Evolutionary conservation across 2,329 filamentous ascomycete genomes (phyloP).

Genomic region (Thermochaetoides dissita): DNA sequence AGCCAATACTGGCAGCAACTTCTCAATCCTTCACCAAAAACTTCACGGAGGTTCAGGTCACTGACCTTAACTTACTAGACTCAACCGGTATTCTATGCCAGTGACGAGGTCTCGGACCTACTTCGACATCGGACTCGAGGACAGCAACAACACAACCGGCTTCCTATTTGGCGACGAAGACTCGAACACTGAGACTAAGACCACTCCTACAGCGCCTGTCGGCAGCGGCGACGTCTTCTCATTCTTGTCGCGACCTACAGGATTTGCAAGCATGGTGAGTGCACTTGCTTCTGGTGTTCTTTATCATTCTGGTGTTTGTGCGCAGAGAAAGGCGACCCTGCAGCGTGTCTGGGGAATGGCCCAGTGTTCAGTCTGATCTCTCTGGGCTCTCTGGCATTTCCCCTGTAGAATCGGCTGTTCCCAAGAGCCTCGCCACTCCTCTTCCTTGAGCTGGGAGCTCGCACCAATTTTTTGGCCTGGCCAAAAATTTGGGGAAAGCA

Average conservation of each 20-base stretch:
- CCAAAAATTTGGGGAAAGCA: too few species aligned
- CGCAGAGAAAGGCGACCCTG: too few species aligned
- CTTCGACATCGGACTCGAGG: constrained; percentile 56
- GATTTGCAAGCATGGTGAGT: constrained; percentile 32
- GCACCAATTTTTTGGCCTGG: too few species aligned
- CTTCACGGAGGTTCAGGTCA: background rate
- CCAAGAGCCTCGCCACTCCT: too few species aligned
- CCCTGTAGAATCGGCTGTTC: too few species aligned
- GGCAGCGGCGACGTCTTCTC: constrained; percentile 67
- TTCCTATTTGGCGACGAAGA: constrained; percentile 80
- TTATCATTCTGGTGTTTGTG: background rate
- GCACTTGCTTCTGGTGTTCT: background rate
- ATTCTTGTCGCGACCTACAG: constrained; percentile 57
- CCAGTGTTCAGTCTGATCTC: too few species aligned
- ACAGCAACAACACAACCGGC: constrained; percentile 73
- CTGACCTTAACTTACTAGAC: constrained; percentile 32
- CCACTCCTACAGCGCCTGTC: constrained; percentile 50
- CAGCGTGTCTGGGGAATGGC: too few species aligned
- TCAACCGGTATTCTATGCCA: constrained; percentile 90
- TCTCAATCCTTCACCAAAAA: too few species aligned
- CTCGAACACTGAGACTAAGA: constrained; percentile 40
- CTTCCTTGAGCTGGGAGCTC: too few species aligned
- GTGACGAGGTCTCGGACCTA: constrained; percentile 58
- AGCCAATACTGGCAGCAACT: too few species aligned
- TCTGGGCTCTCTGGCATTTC: too few species aligned